Conservation (phyloP, 345 rosid species). For the Euphorbia tirucalli region DNA sequence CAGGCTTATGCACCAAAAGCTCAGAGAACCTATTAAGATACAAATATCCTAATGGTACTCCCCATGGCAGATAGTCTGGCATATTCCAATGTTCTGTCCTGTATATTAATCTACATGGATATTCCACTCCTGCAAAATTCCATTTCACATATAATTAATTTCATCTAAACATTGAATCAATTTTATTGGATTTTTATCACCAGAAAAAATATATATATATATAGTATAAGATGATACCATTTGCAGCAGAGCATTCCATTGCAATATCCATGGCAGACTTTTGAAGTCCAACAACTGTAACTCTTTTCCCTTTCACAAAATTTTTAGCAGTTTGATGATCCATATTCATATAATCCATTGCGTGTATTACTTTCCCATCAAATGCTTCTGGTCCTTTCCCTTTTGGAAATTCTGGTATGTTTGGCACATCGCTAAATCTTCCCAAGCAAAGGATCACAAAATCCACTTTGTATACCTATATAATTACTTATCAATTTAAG, state of each 20-base stretch:
- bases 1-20: conserved; percentile 49
- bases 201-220: not conserved
- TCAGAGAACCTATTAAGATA: conserved; percentile 47
- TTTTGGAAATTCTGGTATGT: conserved; percentile 40
- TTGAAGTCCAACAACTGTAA: conserved; percentile 37
- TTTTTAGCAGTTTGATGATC: conserved; percentile 16
- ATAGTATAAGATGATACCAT: too few relatives aligned
- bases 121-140: conserved; percentile 24
- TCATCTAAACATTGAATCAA: too few relatives aligned
- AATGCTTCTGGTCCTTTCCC: conserved; percentile 43
- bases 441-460: conserved; percentile 43
- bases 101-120: conserved; percentile 41
- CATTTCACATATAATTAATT: too few relatives aligned
- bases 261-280: conserved; percentile 45
- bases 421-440: conserved; percentile 36
- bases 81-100: conserved; percentile 40
- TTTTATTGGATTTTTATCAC: too few relatives aligned
- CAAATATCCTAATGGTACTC: conserved; percentile 30
- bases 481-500: too few relatives aligned
- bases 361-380: conserved; percentile 40
- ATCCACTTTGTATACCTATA: conserved; percentile 31
- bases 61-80: conserved; percentile 49
- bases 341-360: conserved; percentile 42
- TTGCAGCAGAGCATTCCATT: conserved; percentile 38
- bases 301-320: conserved; percentile 30